phyloP scores from a whole-genome alignment of 257 asterid genomes.

The Leptodermis oblonga region DNA sequence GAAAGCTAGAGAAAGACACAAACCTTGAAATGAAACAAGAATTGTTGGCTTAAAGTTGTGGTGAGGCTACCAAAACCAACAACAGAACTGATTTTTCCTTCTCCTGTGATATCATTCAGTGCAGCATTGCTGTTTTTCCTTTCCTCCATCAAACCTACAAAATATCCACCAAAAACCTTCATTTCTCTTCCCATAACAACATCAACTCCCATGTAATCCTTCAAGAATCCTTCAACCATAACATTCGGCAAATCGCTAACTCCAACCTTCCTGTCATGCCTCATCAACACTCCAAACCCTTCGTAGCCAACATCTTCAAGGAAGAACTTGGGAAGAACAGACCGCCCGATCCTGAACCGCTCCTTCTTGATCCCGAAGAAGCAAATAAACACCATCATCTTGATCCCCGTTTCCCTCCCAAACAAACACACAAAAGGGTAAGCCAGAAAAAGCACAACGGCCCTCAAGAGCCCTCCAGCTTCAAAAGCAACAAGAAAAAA shows the following conservation, averaged over 20 bases:
- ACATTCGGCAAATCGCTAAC: slow-evolving; percentile 30
- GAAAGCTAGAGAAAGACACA: slow-evolving; percentile 4
- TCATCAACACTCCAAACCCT: slow-evolving; percentile 26
- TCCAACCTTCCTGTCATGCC: slow-evolving; percentile 17
- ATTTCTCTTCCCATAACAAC: slow-evolving; percentile 32
- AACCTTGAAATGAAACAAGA: slow-evolving; percentile 23
- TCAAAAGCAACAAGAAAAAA: slow-evolving; percentile 41
- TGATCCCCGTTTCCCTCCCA: slow-evolving; percentile 13
- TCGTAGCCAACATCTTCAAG: slow-evolving; percentile 34
- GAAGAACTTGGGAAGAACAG: slow-evolving; percentile 38
- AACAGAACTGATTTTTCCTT: slow-evolving; percentile 16
- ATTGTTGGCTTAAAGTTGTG: background rate
- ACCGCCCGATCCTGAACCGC: slow-evolving; percentile 17
- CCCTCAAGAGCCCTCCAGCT: slow-evolving; percentile 33
- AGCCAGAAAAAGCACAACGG: slow-evolving; percentile 21
- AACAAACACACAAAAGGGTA: slow-evolving; percentile 27
- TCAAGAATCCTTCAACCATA: slow-evolving; percentile 35
- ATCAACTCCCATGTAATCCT: slow-evolving; percentile 33
- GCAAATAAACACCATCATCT: slow-evolving; percentile 32
- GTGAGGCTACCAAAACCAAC: slow-evolving; percentile 23
- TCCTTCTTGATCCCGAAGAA: slow-evolving; percentile 30
- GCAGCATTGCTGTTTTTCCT: slow-evolving; percentile 1
- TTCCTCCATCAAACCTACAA: slow-evolving; percentile 30
- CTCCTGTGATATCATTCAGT: slow-evolving; percentile 13
- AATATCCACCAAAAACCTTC: slow-evolving; percentile 28